Conservation (phyloP, 1,284 basidiomycete genomes). For the Leccinum subatratum region DNA sequence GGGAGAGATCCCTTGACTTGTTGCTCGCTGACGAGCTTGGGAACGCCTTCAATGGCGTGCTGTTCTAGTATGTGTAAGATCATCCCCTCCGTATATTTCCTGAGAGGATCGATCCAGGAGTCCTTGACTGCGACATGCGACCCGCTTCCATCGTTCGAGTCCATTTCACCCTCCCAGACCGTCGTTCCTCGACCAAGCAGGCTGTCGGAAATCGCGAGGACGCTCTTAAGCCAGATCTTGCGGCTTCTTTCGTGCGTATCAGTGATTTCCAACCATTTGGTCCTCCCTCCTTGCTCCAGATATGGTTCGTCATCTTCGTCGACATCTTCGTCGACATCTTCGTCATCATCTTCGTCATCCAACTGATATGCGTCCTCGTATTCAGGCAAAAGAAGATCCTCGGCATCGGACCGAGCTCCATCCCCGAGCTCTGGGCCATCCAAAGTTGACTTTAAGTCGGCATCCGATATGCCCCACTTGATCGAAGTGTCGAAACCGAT, state of each 20-base stretch:
- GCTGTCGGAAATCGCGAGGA: conserved; percentile 8
- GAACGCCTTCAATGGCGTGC: background rate
- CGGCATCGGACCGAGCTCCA: background rate
- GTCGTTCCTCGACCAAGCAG: conserved; percentile 6
- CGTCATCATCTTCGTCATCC: background rate
- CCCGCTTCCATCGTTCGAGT: background rate
- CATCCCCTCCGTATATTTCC: conserved; percentile 10
- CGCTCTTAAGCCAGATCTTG: background rate
- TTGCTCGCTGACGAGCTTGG: background rate
- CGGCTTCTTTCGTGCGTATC: background rate
- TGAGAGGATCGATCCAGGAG: conserved; percentile 7
- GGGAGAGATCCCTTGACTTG: background rate
- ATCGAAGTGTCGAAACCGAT: background rate
- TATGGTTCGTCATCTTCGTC: background rate
- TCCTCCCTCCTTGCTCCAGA: background rate
- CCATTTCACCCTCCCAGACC: conserved; percentile 9
- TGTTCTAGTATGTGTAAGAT: conserved; percentile 2
- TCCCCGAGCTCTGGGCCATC: background rate
- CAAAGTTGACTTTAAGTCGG: background rate
- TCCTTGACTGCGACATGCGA: conserved; percentile 4
- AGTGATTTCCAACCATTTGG: background rate
- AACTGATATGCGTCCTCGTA: background rate
- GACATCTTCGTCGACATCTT: no score
- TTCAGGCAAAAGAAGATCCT: background rate
- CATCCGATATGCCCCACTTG: background rate